Evolutionary conservation across 1,284 basidiomycete genomes (phyloP), one percentile per base, ranked within the genome.

Genomic region (Psilocybe mexicana): DNA sequence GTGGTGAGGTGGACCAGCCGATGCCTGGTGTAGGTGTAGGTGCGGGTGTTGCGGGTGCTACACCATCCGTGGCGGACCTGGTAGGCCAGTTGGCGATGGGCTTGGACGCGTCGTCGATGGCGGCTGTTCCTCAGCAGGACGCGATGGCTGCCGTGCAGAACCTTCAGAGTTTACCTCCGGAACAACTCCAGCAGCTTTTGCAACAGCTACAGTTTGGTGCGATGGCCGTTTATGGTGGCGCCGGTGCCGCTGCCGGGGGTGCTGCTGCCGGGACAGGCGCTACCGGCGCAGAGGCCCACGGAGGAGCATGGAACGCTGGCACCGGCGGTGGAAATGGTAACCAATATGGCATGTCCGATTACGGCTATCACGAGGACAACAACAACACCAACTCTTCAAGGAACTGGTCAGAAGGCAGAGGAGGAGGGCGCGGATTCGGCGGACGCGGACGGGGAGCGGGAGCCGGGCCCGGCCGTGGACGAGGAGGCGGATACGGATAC

Each of bases 121-220:
- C 12, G 7, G 10, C 38, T 12, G 3, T 4, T 12, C 12, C 38
- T 6, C 3, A n/a, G 38, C 38, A 1, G 38, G 38, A 40, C 14
- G 12, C 38, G 4, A n/a, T 40, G 38, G 38, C 38, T 40, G 38
- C 38, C 12, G 10, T 40, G n/a, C 38, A 40, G 38, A 40, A 40
- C n/a, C n/a, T 40, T 73, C 58, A 48, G 28, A 48, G 30, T 35
- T 68, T 83, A 60, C 76, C 79, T 48, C 78, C 80, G 61, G 86
- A 88, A 57, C 83, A 87, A 67, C 73, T 90, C 61, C 85, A 87
- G 64, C 79, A 83, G 60, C 74, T 89, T 58, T 75, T 88, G 65
- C 81, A 82, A 62, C 83, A 86, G 65, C 73, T 85, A 35, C 49
- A 59, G 55, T 65, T 56, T 54, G 63, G 61, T 23, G 58, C 55